Evolutionary conservation across 2,329 filamentous ascomycete genomes (phyloP).

Genomic region (Beauveria asiatica): DNA sequence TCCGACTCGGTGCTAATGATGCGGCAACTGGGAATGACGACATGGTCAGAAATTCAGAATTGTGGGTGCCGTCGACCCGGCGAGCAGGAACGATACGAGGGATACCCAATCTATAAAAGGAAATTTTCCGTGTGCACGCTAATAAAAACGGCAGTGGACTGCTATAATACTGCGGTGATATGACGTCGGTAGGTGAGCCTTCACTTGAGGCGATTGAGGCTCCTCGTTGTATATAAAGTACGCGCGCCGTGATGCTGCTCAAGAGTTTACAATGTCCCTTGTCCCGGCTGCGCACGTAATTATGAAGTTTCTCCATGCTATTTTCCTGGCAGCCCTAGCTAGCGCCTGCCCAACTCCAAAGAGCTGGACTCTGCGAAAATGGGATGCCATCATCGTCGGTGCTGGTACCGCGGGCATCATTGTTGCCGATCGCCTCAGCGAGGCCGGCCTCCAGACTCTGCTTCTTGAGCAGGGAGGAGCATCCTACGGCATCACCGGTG

Average conservation of each 20-base stretch:
- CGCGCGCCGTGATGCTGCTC: neutral
- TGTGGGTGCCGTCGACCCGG: conserved; percentile 6
- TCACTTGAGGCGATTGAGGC: neutral
- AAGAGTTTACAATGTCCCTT: neutral
- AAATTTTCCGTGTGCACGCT: neutral
- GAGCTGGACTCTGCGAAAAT: conserved; percentile 14
- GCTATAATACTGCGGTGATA: neutral
- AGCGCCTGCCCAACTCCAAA: conserved; percentile 8
- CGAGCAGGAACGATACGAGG: conserved; percentile 5
- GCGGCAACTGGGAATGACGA: neutral
- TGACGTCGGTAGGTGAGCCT: neutral
- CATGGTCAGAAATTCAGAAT: conserved; percentile 9
- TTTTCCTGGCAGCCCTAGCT: neutral
- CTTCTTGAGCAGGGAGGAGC: conserved; percentile 42
- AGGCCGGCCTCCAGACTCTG: conserved; percentile 42
- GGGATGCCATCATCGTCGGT: conserved; percentile 34
- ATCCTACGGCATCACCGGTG: conserved; percentile 40
- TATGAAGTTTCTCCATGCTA: neutral
- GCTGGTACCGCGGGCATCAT: conserved; percentile 45
- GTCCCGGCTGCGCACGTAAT: neutral
- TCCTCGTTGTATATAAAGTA: conserved; percentile 2
- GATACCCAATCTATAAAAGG: neutral
- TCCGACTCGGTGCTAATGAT: neutral
- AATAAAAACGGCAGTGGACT: neutral
- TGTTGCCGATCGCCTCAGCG: conserved; percentile 41